A percentile compares a stretch with the other conserved stretches of the same genome.
These are phyloP conservation scores for Sechiopsis laciniata DNA, from an alignment of 306 rosid species.

Conservation along the genomic window DNA sequence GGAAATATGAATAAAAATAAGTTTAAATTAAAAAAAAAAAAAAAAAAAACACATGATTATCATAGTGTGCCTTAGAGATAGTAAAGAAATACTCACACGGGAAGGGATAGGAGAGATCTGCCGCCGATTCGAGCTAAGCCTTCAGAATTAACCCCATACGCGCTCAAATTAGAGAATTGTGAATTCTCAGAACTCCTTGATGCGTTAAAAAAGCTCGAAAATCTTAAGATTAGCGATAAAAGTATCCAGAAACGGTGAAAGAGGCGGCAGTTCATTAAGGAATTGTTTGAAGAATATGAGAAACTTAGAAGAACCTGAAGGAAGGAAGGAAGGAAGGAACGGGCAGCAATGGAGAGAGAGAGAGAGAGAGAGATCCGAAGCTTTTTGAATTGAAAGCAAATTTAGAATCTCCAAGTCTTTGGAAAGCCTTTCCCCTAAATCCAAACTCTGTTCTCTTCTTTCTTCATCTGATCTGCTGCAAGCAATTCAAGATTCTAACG, in stretches of 20 bases:
- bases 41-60: too few species aligned
- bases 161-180: constrained; percentile 19
- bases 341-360: constrained; percentile 3
- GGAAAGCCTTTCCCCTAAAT: neutral
- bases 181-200: constrained; percentile 21
- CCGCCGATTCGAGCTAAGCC: constrained; percentile 27
- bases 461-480: neutral
- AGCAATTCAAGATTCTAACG: too few species aligned
- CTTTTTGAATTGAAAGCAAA: neutral
- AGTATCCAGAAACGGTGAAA: neutral
- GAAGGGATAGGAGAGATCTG: constrained; percentile 47
- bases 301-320: neutral
- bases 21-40: too few species aligned
- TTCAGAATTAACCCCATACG: neutral
- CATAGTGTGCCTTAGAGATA: neutral
- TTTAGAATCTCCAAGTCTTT: neutral
- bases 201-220: constrained; percentile 12
- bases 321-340: neutral
- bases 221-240: constrained; percentile 1
- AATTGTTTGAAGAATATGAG: neutral
- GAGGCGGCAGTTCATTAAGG: constrained; percentile 27
- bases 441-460: neutral
- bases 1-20: too few species aligned
- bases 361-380: constrained; percentile 10
- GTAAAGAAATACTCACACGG: constrained; percentile 32